These are phyloP conservation scores for Zygosaccharomyces gambellarensis DNA, from an alignment of 805 yeast genomes.

Conservation along the genomic window DNA sequence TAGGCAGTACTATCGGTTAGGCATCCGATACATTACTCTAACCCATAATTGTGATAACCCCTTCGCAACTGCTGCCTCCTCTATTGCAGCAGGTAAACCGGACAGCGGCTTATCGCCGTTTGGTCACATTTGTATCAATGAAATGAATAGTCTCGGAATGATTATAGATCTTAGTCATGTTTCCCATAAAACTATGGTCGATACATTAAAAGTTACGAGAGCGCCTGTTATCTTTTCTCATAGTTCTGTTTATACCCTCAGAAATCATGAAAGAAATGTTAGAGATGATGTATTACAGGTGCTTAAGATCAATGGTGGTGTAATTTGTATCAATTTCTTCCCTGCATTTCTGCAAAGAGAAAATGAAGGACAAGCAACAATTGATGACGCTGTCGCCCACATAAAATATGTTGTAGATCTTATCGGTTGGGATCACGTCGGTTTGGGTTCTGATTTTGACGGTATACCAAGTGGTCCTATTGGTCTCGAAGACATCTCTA, in stretches of 20 bases:
- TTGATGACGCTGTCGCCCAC: slow-evolving; percentile 46
- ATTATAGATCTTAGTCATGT: slow-evolving; percentile 49
- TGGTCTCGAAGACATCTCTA: slow-evolving; percentile 53
- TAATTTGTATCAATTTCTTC: slow-evolving; percentile 44
- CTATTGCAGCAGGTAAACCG: slow-evolving; percentile 41
- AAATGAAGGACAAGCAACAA: slow-evolving; percentile 31
- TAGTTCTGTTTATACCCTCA: slow-evolving; percentile 40
- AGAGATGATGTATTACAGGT: slow-evolving; percentile 42
- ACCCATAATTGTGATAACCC: slow-evolving; percentile 57
- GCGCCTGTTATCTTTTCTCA: slow-evolving; percentile 50
- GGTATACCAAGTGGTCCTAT: slow-evolving; percentile 46
- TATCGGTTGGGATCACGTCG: slow-evolving; percentile 50
- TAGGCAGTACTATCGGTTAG: slow-evolving; percentile 45
- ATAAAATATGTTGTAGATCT: slow-evolving; percentile 39
- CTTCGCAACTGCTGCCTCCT: slow-evolving; percentile 51
- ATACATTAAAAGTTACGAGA: slow-evolving; percentile 37
- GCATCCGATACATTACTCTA: slow-evolving; percentile 50
- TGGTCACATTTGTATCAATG: slow-evolving; percentile 41
- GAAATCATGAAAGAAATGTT: slow-evolving; percentile 45
- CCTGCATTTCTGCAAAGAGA: slow-evolving; percentile 36
- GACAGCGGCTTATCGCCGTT: slow-evolving; percentile 42
- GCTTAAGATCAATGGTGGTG: slow-evolving; percentile 43
- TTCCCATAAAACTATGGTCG: slow-evolving; percentile 44
- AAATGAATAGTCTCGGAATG: slow-evolving; percentile 52
- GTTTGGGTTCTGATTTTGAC: slow-evolving; percentile 50